A percentile compares a stretch with the other conserved stretches of the same genome.
Evolutionary conservation across 129 eudicot species (phyloP).

Genomic region (Chrysanthemum lavandulifolium): DNA sequence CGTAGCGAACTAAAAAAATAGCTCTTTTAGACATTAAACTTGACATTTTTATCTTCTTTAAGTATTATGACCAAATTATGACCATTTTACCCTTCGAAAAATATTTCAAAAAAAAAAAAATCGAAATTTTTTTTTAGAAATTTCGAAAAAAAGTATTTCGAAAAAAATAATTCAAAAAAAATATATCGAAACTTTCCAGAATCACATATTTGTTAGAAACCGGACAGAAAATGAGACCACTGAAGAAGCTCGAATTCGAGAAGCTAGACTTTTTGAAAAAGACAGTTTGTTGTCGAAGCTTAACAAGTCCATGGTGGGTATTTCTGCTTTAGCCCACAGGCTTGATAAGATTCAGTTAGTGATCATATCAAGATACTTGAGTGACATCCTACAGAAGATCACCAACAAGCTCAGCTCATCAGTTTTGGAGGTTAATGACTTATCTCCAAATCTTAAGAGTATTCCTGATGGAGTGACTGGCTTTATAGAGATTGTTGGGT

Average conservation of each 20-base stretch:
- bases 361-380: slow-evolving; percentile 35
- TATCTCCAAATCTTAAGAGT: slow-evolving; percentile 24
- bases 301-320: slow-evolving; percentile 34
- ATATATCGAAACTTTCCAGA: slow-evolving; percentile 20
- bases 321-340: slow-evolving; percentile 28
- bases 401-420: slow-evolving; percentile 20
- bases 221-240: slow-evolving; percentile 23
- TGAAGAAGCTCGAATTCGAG: slow-evolving; percentile 27
- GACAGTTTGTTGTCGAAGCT: slow-evolving; percentile 25
- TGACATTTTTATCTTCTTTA: too few species aligned
- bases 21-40: too few species aligned
- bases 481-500: slow-evolving; percentile 30
- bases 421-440: slow-evolving; percentile 17
- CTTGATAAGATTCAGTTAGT: slow-evolving; percentile 28
- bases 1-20: too few species aligned
- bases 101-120: too few species aligned
- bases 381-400: slow-evolving; percentile 23
- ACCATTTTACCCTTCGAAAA: too few species aligned
- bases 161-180: neutral
- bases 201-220: slow-evolving; percentile 36
- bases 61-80: too few species aligned
- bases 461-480: slow-evolving; percentile 30
- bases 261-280: slow-evolving; percentile 19
- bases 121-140: too few species aligned
- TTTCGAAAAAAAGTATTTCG: too few species aligned